Evolutionary conservation across 371 early-diverging fungal genomes (phyloP).

Genomic region (Saksenaea oblongispora): DNA sequence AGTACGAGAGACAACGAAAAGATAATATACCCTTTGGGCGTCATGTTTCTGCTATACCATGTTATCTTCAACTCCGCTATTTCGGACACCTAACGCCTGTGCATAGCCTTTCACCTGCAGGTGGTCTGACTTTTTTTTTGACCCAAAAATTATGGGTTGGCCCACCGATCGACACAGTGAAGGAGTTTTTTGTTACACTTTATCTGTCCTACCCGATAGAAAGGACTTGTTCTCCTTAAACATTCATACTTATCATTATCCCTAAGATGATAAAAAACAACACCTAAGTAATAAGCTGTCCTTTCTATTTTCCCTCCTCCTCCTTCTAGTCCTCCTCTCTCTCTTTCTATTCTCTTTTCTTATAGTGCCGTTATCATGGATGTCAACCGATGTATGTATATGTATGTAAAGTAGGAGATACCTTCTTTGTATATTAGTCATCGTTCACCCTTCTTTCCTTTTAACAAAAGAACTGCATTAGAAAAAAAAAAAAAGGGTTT

Average conservation of each 20-base stretch:
- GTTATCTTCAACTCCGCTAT: neutral
- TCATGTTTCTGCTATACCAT: neutral
- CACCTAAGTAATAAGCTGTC: too few species aligned
- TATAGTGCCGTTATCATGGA: too few species aligned
- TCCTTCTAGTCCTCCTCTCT: too few species aligned
- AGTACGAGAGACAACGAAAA: neutral
- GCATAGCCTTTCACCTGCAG: neutral
- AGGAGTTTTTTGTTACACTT: neutral
- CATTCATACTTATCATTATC: neutral
- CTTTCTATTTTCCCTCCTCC: too few species aligned
- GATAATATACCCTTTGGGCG: too few species aligned
- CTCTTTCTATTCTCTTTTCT: too few species aligned
- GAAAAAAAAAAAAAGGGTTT: too few species aligned
- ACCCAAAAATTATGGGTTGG: neutral
- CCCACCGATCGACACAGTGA: neutral
- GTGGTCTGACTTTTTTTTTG: slow-evolving; percentile 3
- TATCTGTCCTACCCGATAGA: neutral
- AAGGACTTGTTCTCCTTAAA: neutral
- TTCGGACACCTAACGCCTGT: neutral
- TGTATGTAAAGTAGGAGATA: too few species aligned
- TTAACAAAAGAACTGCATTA: neutral
- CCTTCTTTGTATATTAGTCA: neutral
- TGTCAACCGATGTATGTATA: too few species aligned
- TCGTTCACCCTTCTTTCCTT: neutral
- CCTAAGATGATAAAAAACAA: too few species aligned